Evolutionary conservation across 2,329 filamentous ascomycete species (phyloP), one percentile per base, ranked within the genome.

Genomic region (Pyrenochaeta sp.): DNA sequence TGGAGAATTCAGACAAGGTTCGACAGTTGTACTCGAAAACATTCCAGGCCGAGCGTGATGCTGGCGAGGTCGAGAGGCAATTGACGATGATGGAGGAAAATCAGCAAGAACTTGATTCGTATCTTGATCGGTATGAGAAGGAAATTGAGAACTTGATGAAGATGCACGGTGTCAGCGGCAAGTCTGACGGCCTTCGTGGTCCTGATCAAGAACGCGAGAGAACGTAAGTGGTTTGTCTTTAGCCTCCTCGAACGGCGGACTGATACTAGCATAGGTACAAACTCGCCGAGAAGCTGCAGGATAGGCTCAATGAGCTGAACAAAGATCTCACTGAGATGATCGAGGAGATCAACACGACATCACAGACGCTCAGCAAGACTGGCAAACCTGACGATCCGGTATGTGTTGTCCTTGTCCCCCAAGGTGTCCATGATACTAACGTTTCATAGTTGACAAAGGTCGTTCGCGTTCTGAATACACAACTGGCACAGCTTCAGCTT

Each of bases 301-400:
- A 96, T 72, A 87, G 91, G 61, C 82, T 99, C 61, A 93, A 96
- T 52, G 92, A 96, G 66, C 96, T 98, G 87, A 92, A 92, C 71
- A 91, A 92, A 73, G 92, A 97, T 72, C 82, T 99, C 59, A 88
- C 87, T 42, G 94, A 92, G 78, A 98, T 99, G 92, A 96, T 99
- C 66, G 93, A 96, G 73, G 95, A 98, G 77, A 96, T 99, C 73
- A 99, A 99, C 74, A 87, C 89, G 64, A 94, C 96, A 58, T 95
- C 91, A n/a, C 85, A 90, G 49, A 92, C 88, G 20, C 80, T 99
- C 62, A 94, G 87, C 83, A 97, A 96, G 83, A 92, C 90, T 53
- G 89, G 85, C 77, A 96, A 96, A 77, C 86, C 91, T 23, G 74
- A 78, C 59, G 67, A 73, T 54, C 61, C 67, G 33, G 71, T 74